phyloP scores from a whole-genome alignment of 2,329 filamentous ascomycete genomes.

The Aspergillus fijiensis region DNA sequence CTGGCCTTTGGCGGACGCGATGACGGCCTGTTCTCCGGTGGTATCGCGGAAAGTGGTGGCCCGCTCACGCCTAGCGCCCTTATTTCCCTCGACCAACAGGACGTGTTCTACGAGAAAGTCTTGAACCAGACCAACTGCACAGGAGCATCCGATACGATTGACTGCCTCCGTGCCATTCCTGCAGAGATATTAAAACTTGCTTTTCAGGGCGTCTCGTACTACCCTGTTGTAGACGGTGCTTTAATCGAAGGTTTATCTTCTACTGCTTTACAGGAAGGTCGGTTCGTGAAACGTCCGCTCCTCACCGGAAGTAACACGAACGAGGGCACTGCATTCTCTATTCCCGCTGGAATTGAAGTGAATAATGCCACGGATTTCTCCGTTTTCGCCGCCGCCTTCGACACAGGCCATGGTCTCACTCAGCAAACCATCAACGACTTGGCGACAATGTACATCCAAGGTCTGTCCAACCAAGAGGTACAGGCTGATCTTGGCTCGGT shows the following conservation, averaged over 20 bases:
- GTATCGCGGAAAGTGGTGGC: slow-evolving; percentile 20
- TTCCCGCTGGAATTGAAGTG: too few species aligned
- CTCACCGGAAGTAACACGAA: slow-evolving; percentile 14
- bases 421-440: too few species aligned
- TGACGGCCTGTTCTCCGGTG: slow-evolving; percentile 24
- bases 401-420: too few species aligned
- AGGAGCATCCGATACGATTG: background rate
- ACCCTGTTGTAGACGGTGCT: slow-evolving; percentile 11
- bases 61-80: slow-evolving; percentile 4
- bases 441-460: too few species aligned
- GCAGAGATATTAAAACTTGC: slow-evolving; percentile 1
- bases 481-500: too few species aligned
- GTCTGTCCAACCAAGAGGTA: too few species aligned
- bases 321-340: slow-evolving; percentile 2
- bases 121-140: slow-evolving; percentile 12
- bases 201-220: slow-evolving; percentile 5
- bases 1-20: slow-evolving; percentile 23
- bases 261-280: background rate
- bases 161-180: slow-evolving; percentile 11
- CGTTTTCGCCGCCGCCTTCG: too few species aligned
- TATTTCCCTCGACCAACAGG: slow-evolving; percentile 3
- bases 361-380: too few species aligned
- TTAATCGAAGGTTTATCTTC: slow-evolving; percentile 5
- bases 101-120: slow-evolving; percentile 9
- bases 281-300: slow-evolving; percentile 10